Evolutionary conservation across 495 filamentous ascomycete genomes (phyloP).

Genomic region (Extremus antarcticus): DNA sequence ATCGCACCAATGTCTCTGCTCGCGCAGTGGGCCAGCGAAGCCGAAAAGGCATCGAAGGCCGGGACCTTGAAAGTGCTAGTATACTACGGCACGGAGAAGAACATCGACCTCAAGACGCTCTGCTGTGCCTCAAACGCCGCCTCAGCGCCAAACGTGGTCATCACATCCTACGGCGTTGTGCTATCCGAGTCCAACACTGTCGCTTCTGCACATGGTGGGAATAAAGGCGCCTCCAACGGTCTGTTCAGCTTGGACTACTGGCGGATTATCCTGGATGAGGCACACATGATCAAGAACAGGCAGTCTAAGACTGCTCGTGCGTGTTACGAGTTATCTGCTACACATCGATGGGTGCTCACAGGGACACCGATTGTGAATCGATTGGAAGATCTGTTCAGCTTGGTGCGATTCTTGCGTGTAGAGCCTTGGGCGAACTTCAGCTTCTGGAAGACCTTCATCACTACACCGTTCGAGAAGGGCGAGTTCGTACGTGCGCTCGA

Average conservation of each 20-base stretch:
- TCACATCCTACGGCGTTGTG: slow-evolving; percentile 91
- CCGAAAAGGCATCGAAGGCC: slow-evolving; percentile 70
- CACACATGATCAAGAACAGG: slow-evolving; percentile 87
- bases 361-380: slow-evolving; percentile 96
- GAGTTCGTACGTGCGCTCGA: slow-evolving; percentile 88
- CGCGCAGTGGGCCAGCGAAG: slow-evolving; percentile 92
- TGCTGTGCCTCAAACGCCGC: slow-evolving; percentile 64
- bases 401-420: slow-evolving; percentile 82
- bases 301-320: slow-evolving; percentile 75
- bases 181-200: slow-evolving; percentile 79
- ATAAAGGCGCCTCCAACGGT: slow-evolving; percentile 52
- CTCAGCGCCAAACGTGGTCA: slow-evolving; percentile 75
- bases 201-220: slow-evolving; percentile 38
- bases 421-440: slow-evolving; percentile 98
- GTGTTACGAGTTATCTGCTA: slow-evolving; percentile 76
- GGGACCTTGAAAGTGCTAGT: slow-evolving; percentile 74
- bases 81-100: slow-evolving; percentile 85
- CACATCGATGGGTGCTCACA: slow-evolving; percentile 86
- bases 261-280: slow-evolving; percentile 90
- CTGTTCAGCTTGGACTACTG: slow-evolving; percentile 89
- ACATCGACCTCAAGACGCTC: slow-evolving; percentile 57
- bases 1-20: slow-evolving; percentile 90
- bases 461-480: slow-evolving; percentile 87
- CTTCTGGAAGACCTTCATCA: slow-evolving; percentile 98
- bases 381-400: slow-evolving; percentile 90